phyloP scores from a whole-genome alignment of 2,329 filamentous ascomycete genomes.

The Ophiobolus disseminans region DNA sequence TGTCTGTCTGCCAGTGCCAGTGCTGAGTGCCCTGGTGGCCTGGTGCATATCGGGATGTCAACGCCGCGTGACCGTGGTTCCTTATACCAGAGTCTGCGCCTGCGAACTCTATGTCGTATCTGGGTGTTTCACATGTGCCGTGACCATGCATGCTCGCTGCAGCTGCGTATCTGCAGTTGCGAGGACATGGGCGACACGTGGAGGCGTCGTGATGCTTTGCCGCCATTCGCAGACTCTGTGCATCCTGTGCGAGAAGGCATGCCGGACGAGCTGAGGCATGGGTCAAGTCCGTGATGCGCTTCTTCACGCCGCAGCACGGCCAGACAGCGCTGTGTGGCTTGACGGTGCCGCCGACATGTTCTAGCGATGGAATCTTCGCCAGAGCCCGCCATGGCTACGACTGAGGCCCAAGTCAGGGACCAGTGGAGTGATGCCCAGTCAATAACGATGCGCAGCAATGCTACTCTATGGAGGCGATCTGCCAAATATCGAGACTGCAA shows the following conservation, averaged over 20 bases:
- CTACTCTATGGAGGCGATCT: constrained; percentile 12
- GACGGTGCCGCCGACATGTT: constrained; percentile 1
- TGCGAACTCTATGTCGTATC: constrained; percentile 23
- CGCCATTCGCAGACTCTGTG: constrained; percentile 19
- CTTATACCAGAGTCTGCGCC: constrained; percentile 6
- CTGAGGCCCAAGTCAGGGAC: constrained; percentile 1
- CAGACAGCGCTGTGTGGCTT: constrained; percentile 14
- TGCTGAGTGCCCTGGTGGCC: constrained; percentile 1
- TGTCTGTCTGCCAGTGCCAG: constrained; percentile 7
- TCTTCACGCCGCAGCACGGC: constrained; percentile 17
- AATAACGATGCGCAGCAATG: constrained; percentile 17
- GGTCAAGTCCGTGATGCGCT: constrained; percentile 25
- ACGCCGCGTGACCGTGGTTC: constrained; percentile 1
- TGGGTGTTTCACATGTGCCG: constrained; percentile 22
- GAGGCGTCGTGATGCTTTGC: constrained; percentile 12
- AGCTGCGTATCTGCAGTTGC: constrained; percentile 13
- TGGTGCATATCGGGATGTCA: neutral
- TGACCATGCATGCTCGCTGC: constrained; percentile 24
- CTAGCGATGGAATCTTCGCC: constrained; percentile 7
- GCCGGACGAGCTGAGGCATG: constrained; percentile 25
- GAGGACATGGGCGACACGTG: constrained; percentile 28
- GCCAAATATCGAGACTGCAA: neutral
- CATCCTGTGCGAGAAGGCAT: constrained; percentile 12
- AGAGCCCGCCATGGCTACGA: constrained; percentile 2
- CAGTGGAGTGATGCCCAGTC: constrained; percentile 7